Evolutionary conservation across 2,329 filamentous ascomycete genomes (phyloP), one percentile per base, ranked within the genome.

Genomic region (Diaporthe nobilis): DNA sequence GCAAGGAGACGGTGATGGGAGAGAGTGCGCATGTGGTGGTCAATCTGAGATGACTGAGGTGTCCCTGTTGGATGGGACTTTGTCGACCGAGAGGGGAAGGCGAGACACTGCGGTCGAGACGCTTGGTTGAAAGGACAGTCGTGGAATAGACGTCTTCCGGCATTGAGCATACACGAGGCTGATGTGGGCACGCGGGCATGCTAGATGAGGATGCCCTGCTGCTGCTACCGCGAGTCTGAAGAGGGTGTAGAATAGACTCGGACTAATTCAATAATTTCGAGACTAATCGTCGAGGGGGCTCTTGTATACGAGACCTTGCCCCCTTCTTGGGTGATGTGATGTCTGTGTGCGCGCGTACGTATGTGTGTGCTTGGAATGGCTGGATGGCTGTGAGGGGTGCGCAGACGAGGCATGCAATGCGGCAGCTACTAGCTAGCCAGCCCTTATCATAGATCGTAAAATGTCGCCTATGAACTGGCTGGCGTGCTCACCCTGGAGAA

Each of bases 261-360:
- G 17, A 31, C 60, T 65, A 31, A 65, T 47, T 65, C 60, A 65
- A 31, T 65, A 65, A 65, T 65, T 28, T 65, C 39, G 39, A 65
- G 60, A 47, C 60, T 65, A 44, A 47, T 31, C 13, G 17, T 25
- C 39, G n/a, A 65, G 25, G 25, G 28, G 39, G n/a, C 39, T 65
- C 13, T n/a, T 4, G 25, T 17, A 44, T 31, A 31, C 39, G n/a
- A 47, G 60, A 65, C 8, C 8, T 47, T 20, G 12, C 10, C 37
- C 10, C 37, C 37, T 2, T 44, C 15, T 22, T 31, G 25, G 44
- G 44, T 22, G 44, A 22, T 49, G 17, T 22, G 44, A 49, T 49
- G 42, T 39, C 10, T 12, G 37, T 39, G 37, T 15, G 37, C 10
- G 37, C 12, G 37, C 12, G 37, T 39, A 39, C 8, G 15, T 44